Base-by-base conservation (phyloP, 2,329 filamentous ascomycete species). In the Stachybotrys elegans region DNA sequence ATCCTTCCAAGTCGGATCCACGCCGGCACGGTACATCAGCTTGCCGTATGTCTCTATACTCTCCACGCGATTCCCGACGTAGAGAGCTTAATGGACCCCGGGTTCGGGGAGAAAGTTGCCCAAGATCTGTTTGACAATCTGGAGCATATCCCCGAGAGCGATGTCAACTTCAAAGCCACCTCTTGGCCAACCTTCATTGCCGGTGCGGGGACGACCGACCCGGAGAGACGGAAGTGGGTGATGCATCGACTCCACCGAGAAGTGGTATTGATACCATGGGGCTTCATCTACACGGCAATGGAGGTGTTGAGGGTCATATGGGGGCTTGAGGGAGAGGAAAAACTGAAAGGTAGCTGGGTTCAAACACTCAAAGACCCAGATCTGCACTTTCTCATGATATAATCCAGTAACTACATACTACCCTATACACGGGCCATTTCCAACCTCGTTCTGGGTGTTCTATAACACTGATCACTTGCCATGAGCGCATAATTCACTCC, bases 121-220 rank as follows among this genome's bases (percentile, higher is more conserved):
- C 49, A 63, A 3, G 72, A 76, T 20, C 63, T 78, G 2, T 64
- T 76, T 6, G 45, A 66, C 3, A 69, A 76, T 21, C 59, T 80
- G 4, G 67, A 68, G 0, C 61, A 59, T 31, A 69, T 81, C 3
- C 68, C 69, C 1, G 65, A 71, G 8, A 63, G 71, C 3, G 73
- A 80, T 37, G 64, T 67, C 2, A 69, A 78, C 17, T 72, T 78
- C 61, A 81, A 80, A 51, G 75, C 73, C 0, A 77, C 75, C 4
- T 69, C 72, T 1, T 81, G 75, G 76, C 74, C 76, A 0, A 70
- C 76, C 0, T 81, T 81, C 43, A 66, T 81, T 6, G 73, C 72
- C 6, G 77, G 76, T 2, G 76, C 75, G 0, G 74, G 77, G 43
- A 70, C 71, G 0, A 66, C 64, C 35, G 65, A 71, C 6, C 57